A percentile compares a stretch with the other conserved stretches of the same genome.
phyloP scores from a whole-genome alignment of 345 rosid genomes.

The Salix suchowensis region DNA sequence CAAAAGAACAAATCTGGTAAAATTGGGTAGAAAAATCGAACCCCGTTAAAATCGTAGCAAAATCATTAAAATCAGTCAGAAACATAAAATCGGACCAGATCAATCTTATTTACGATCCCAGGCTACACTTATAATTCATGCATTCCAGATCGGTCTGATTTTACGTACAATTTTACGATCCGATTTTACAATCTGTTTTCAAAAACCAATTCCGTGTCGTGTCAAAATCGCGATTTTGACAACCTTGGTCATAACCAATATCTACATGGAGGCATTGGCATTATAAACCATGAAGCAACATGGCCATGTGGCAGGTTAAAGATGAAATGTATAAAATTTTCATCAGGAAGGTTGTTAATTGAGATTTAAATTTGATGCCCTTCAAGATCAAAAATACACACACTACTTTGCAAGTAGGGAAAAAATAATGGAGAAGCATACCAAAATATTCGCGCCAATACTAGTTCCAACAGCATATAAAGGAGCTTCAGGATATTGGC shows the following conservation, averaged over 20 bases:
- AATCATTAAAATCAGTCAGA: too few relatives aligned
- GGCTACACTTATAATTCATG: too few relatives aligned
- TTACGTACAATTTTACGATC: too few relatives aligned
- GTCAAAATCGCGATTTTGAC: too few relatives aligned
- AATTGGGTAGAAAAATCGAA: too few relatives aligned
- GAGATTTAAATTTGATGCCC: neutral
- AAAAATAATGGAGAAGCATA: slow-evolving; percentile 9
- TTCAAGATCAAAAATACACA: neutral
- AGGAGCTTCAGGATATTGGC: slow-evolving; percentile 37
- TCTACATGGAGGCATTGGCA: neutral
- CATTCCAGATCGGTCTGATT: too few relatives aligned
- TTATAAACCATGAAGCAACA: neutral
- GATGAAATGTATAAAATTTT: neutral
- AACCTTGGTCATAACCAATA: neutral
- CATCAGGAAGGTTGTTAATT: neutral
- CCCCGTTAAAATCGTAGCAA: too few relatives aligned
- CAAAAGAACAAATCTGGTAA: too few relatives aligned
- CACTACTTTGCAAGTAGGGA: neutral
- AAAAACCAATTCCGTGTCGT: too few relatives aligned
- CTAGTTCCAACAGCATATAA: slow-evolving; percentile 41
- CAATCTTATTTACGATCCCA: too few relatives aligned
- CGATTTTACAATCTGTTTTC: too few relatives aligned
- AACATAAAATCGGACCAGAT: too few relatives aligned
- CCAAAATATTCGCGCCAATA: slow-evolving; percentile 43
- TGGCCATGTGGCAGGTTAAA: neutral